Evolutionary conservation across 306 rosid species (phyloP).

Genomic region (Rubus parviflorus): DNA sequence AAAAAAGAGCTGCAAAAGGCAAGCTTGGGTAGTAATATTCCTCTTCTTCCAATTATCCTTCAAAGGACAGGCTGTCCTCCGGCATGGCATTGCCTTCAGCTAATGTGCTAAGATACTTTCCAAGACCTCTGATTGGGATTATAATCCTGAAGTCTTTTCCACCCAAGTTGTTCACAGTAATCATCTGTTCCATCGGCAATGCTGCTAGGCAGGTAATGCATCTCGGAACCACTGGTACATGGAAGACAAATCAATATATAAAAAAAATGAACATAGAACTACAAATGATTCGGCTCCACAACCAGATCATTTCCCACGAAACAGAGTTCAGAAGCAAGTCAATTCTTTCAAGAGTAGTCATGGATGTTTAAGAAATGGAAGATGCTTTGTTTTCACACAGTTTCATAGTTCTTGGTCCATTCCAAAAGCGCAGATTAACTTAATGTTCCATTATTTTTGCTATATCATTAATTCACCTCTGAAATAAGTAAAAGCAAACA

Average conservation of each 20-base stretch:
- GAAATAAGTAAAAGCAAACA: too few relatives aligned
- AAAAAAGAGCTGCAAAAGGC: conserved; percentile 86
- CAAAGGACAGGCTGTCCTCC: conserved; percentile 48
- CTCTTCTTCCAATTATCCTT: conserved; percentile 74
- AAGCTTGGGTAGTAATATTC: conserved; percentile 86
- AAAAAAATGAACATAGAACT: background rate
- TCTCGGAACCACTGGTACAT: conserved; percentile 89
- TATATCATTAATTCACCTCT: too few relatives aligned
- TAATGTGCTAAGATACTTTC: conserved; percentile 65
- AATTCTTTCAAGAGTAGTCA: too few relatives aligned
- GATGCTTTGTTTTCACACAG: background rate
- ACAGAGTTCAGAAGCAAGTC: too few relatives aligned
- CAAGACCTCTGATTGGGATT: conserved; percentile 68
- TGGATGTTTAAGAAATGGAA: background rate
- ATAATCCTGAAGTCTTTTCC: conserved; percentile 78
- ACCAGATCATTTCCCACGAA: too few relatives aligned
- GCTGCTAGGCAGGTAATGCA: conserved; percentile 74
- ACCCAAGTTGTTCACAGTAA: conserved; percentile 69
- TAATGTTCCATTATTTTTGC: too few relatives aligned
- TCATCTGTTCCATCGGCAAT: conserved; percentile 69
- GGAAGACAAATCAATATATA: background rate
- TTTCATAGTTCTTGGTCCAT: background rate
- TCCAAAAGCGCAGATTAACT: background rate
- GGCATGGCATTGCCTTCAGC: conserved; percentile 55
- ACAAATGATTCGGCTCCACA: too few relatives aligned